Evolutionary conservation across 2,329 filamentous ascomycete species (phyloP), one percentile per base, ranked within the genome.

Genomic region (Myriosclerotinia scirpicola): DNA sequence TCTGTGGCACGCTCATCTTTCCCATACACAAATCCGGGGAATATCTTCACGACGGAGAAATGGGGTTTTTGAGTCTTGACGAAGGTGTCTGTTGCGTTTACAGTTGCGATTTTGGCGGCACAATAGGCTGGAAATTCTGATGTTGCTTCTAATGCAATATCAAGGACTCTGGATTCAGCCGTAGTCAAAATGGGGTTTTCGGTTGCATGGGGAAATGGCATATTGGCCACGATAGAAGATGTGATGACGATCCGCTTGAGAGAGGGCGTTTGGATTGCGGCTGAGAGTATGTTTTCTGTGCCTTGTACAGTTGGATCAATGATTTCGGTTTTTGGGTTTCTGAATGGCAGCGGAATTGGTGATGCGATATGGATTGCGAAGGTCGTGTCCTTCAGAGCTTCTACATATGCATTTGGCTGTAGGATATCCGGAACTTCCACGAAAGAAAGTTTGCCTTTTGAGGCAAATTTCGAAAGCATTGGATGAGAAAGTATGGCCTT

Each of bases 101-200:
- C 8, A 52, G 59, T 62, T 26, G 59, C 48, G 30, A 62, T 62
- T 40, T 62, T 62, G 46, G 46, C 46, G n/a, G 59, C 59, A 17
- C 59, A 62, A 36, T 62, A 62, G 9, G 59, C 59, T 15, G 59
- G 46, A 52, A 53, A 62, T 15, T 40, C 48, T 4, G 11, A 34
- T 5, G 6, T 42, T 17, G n/a, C 17, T 2, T 15, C 15, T 3
- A 11, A 20, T 26, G 53, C 34, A 11, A 54, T 4, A 44, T 63
- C 9, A 14, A n/a, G 20, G 7, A 54, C 50, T 5, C 59, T 26
- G n/a, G 59, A 40, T 34, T 63, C 59, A 34, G 59, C 59, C 1
- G 34, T 59, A 6, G 30, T 22, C 1, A 30, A n/a, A 59, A 7
- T 2, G 22, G 38, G 26, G 14, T 59, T 11, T 20, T 48, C 14